A percentile compares a stretch with the other conserved stretches of the same genome.
These are phyloP conservation scores for Malassezia furfur DNA, from an alignment of 1,284 basidiomycete species.

Conservation along the genomic window DNA sequence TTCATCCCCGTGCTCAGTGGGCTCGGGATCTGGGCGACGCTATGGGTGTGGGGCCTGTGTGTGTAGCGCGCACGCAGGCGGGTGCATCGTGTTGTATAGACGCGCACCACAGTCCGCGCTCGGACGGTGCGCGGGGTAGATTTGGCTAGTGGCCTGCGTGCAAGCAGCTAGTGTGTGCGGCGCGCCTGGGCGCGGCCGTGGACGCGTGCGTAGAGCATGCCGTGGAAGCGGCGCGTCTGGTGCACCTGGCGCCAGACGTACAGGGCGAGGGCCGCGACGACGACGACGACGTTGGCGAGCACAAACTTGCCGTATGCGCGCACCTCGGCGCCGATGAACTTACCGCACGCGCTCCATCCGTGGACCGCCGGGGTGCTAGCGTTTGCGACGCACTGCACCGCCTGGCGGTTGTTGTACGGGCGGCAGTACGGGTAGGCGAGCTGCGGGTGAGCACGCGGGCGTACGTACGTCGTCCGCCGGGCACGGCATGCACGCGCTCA, in stretches of 20 bases:
- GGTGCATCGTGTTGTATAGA: background rate
- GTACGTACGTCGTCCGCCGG: conserved; percentile 23
- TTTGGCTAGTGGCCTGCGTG: no score
- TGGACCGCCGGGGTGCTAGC: background rate
- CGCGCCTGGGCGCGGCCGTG: conserved; percentile 3
- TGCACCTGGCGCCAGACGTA: conserved; percentile 17
- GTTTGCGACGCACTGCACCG: conserved; percentile 18
- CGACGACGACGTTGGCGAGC: conserved; percentile 6
- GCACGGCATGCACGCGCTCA: conserved; percentile 23
- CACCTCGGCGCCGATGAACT: conserved; percentile 15
- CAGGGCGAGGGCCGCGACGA: conserved; percentile 4
- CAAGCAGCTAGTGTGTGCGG: no score
- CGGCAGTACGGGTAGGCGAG: conserved; percentile 29
- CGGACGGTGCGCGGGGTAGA: no score
- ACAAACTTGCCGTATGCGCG: conserved; percentile 12
- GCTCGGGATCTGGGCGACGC: conserved; percentile 59
- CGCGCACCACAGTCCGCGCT: no score
- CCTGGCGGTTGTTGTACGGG: conserved; percentile 34
- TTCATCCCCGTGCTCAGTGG: conserved; percentile 84
- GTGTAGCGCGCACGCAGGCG: background rate
- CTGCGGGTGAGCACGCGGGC: background rate
- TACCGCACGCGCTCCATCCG: conserved; percentile 17
- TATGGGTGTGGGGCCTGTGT: conserved; percentile 33
- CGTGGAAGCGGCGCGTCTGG: conserved; percentile 15
- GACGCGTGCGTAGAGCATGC: conserved; percentile 15